Base-by-base conservation (phyloP, 345 rosid genomes). In the Arabis alpina region DNA sequence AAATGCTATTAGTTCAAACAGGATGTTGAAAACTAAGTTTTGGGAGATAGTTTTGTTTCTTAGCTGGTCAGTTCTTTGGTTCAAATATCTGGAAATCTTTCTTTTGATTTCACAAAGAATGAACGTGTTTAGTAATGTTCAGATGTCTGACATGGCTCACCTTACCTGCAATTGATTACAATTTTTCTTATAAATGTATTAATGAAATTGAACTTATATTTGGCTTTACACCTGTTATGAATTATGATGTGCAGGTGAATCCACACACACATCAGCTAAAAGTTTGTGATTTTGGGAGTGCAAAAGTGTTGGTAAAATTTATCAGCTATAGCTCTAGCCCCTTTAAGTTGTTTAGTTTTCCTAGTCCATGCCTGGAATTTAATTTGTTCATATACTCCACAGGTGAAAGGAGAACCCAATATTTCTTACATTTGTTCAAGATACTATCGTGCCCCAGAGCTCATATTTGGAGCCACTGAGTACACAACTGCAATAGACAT, bases 241-340 rank as follows among this genome's bases (percentile, higher is more conserved):
- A 13, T 23, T 62, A 4, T 65, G 30, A 28, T 77, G 60, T 66
- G 61, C 77, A 85, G 96, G 96, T 89, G 64, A 87, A 87, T 77
- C 96, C 93, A 23, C 86, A 83, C 54, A 87, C 93, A 0, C 91
- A 89, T 72, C 96, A 89, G 64, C 70, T 89, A 67, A 89, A 89
- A 72, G 79, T 89, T 13, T 89, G 96, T 82, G 96, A 89, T 76
- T 89, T 89, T 77, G 96, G 96, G 64, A 89, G 96, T 79, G 96
- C 96, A 43, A 89, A 89, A 89, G 85, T 89, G 47, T 70, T 89
- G 85, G 96, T 89, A 76, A 12, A 54, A 79, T 71, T 64, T 54
- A 36, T 41, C 53, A 40, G 30, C 61, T 51, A 12, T 28, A 49
- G 39, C 37, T 70, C 36, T 28, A 5, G 5, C 6, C 36, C 2